These are phyloP conservation scores for Aureobasidium sp. DNA, from an alignment of 2,329 filamentous ascomycete species.

Conservation along the genomic window DNA sequence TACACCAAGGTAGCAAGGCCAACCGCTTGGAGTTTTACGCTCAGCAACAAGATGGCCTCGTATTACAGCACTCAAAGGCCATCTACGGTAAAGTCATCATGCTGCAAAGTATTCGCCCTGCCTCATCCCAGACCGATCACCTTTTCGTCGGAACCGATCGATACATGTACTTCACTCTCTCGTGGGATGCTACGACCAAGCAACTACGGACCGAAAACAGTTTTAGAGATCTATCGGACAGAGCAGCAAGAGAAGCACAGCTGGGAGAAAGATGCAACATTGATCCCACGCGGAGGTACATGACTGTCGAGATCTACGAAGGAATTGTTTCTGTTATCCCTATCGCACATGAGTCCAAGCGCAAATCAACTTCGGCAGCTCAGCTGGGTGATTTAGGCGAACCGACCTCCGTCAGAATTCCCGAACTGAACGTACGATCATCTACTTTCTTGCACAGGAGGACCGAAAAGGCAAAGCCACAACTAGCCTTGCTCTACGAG, in stretches of 20 bases:
- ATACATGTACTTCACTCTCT: conserved; percentile 82
- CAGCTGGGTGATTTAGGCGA: conserved; percentile 52
- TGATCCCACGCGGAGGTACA: conserved; percentile 66
- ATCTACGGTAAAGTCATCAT: conserved; percentile 84
- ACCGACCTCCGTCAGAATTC: conserved; percentile 54
- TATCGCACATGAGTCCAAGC: conserved; percentile 47
- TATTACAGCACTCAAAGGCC: conserved; percentile 59
- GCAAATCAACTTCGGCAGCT: conserved; percentile 42
- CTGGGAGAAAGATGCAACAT: conserved; percentile 77
- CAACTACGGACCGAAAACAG: conserved; percentile 51
- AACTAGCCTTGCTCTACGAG: conserved; percentile 58
- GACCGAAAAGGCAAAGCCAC: conserved; percentile 39
- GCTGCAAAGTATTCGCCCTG: conserved; percentile 71
- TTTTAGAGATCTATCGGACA: conserved; percentile 54
- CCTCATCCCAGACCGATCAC: conserved; percentile 67
- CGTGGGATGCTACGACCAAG: conserved; percentile 60
- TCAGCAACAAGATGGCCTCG: conserved; percentile 55
- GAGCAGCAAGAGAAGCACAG: conserved; percentile 63
- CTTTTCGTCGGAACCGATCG: conserved; percentile 89
- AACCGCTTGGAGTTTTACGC: conserved; percentile 81
- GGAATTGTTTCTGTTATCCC: conserved; percentile 60
- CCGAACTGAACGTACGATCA: conserved; percentile 60
- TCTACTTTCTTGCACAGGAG: conserved; percentile 57
- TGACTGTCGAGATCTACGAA: conserved; percentile 62
- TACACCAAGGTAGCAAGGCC: conserved; percentile 50